A percentile compares a stretch with the other conserved stretches of the same genome.
Evolutionary conservation across 2,329 filamentous ascomycete genomes (phyloP).

Genomic region (Xylaria sp.): DNA sequence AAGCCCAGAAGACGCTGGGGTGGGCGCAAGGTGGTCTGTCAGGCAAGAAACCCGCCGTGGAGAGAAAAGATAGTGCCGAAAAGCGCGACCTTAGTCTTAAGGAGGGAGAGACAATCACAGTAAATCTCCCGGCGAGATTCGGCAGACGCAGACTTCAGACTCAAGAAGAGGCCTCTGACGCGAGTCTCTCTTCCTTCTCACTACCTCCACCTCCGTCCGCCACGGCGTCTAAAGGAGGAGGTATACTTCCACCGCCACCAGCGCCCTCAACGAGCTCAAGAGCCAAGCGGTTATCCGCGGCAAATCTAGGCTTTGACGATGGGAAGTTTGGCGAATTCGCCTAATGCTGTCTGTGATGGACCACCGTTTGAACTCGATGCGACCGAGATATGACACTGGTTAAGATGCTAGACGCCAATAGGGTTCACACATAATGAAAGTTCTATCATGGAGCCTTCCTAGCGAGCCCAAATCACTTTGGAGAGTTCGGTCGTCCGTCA

Average conservation of each 20-base stretch:
- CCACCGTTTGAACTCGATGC: slow-evolving; percentile 21
- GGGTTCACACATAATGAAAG: slow-evolving; percentile 20
- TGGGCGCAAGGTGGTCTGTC: slow-evolving; percentile 60
- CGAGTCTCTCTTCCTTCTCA: slow-evolving; percentile 69
- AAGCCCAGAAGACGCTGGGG: slow-evolving; percentile 76
- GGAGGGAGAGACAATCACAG: slow-evolving; percentile 88
- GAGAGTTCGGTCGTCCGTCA: slow-evolving; percentile 11
- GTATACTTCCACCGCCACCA: slow-evolving; percentile 68
- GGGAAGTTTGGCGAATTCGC: slow-evolving; percentile 89
- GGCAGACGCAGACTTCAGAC: slow-evolving; percentile 60
- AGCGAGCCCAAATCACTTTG: slow-evolving; percentile 11
- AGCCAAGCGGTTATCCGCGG: slow-evolving; percentile 65
- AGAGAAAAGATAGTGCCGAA: slow-evolving; percentile 59
- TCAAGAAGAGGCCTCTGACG: slow-evolving; percentile 40
- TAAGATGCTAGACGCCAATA: slow-evolving; percentile 25
- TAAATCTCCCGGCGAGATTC: slow-evolving; percentile 75
- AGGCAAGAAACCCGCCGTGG: slow-evolving; percentile 51
- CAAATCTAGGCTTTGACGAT: slow-evolving; percentile 84
- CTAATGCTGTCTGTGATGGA: slow-evolving; percentile 45
- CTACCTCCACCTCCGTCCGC: slow-evolving; percentile 75
- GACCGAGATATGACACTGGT: slow-evolving; percentile 13
- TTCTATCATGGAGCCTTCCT: slow-evolving; percentile 27
- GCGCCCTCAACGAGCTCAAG: slow-evolving; percentile 65
- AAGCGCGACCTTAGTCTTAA: slow-evolving; percentile 86
- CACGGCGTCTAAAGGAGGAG: slow-evolving; percentile 46